These are phyloP conservation scores for Melampsora abietis-canadensis DNA, from an alignment of 1,284 basidiomycete genomes.

Conservation along the genomic window DNA sequence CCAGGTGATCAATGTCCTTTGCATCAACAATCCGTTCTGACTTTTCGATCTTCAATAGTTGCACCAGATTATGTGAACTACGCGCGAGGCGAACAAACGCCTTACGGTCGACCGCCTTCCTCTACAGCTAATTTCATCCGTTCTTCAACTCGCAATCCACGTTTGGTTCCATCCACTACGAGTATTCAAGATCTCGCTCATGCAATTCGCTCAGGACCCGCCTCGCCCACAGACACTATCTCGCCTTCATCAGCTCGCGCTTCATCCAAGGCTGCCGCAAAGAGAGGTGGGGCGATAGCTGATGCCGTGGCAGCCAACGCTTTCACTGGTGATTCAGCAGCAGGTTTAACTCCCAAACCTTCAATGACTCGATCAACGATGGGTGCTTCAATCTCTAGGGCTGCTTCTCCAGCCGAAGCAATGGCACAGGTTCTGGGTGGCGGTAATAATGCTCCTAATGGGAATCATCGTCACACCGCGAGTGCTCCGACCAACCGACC, in stretches of 20 bases:
- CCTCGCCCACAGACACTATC: conserved; percentile 29
- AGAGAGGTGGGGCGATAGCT: conserved; percentile 37
- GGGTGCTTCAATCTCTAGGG: conserved; percentile 36
- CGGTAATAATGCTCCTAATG: conserved; percentile 9
- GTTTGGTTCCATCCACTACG: conserved; percentile 28
- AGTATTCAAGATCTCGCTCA: conserved; percentile 42
- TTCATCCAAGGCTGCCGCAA: conserved; percentile 31
- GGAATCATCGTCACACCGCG: conserved; percentile 6
- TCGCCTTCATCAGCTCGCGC: conserved; percentile 11
- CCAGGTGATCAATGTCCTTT: not conserved
- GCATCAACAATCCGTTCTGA: not conserved
- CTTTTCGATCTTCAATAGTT: conserved; percentile 7
- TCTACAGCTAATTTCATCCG: conserved; percentile 32
- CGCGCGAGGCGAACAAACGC: conserved; percentile 38
- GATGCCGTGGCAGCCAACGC: conserved; percentile 39
- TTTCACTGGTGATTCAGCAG: conserved; percentile 12
- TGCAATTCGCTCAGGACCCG: conserved; percentile 37
- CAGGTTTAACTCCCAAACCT: conserved; percentile 25
- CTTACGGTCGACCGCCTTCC: conserved; percentile 17
- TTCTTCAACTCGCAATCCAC: conserved; percentile 40
- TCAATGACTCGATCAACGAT: conserved; percentile 26
- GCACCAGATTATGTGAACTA: conserved; percentile 41
- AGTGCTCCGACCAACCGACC: not conserved
- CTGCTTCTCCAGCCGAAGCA: conserved; percentile 41
- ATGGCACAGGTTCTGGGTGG: conserved; percentile 41